Base-by-base conservation (phyloP, 257 asterid genomes). In the Scutellaria barbata region DNA sequence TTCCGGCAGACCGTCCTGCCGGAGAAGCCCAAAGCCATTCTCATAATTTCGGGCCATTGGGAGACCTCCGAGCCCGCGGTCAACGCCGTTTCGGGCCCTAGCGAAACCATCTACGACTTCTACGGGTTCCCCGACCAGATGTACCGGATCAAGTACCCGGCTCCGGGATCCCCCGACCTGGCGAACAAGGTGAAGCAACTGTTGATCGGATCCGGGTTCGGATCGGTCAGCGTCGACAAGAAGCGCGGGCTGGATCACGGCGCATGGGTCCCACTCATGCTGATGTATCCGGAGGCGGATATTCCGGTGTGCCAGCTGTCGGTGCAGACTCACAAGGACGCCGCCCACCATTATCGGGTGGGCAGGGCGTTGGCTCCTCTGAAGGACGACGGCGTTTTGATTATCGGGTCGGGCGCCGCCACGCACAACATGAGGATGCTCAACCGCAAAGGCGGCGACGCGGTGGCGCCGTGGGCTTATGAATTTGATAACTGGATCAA, bases 241-340 rank as follows among this genome's bases (percentile, higher is more conserved):
- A 83, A 75, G n/a, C 88, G 90, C 13, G 90, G 90, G 39, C 47
- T 85, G 58, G 90, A 85, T 57, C 90, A 85, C 76, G 90, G 90
- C 66, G 90, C 90, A 61, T 85, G 90, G 90, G 90, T 85, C 12
- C 90, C 90, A 14, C 83, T 85, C 42, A 85, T 85, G 90, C 83
- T 85, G 59, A 85, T 85, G 90, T 85, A 81, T 59, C 90, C 90
- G 37, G 85, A 67, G n/a, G 86, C 85, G 46, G 90, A 85, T 42
- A 85, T 85, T 43, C 90, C 90, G 14, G 88, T 85, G 33, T 74
- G 81, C 77, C 90, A 85, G 78, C 82, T 85, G 47, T 85, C 90
- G 10, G 81, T 85, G 66, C 90, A 85, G 82, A 76, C 86, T 12
- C 46, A 85, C 53, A 63, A 40, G 51, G 86, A 85, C 76, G 90